phyloP scores from a whole-genome alignment of 176 grass and related monocot genomes.

The Elymus sibiricus region DNA sequence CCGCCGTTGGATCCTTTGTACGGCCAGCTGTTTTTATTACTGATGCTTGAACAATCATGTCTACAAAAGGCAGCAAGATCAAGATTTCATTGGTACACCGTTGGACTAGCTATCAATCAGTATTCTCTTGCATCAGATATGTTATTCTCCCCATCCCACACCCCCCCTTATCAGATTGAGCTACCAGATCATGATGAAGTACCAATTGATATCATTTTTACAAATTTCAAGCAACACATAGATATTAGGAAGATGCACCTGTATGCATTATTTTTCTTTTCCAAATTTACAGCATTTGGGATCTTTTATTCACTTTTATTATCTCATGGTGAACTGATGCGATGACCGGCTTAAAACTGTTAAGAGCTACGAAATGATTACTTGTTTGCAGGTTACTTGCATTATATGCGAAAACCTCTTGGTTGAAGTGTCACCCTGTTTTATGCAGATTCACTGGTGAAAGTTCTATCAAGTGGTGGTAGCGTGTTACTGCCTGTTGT shows the following conservation, averaged over 20 bases:
- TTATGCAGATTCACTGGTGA: too few species aligned
- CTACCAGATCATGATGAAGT: background rate
- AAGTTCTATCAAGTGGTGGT: constrained; percentile 63
- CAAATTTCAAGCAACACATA: too few species aligned
- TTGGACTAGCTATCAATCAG: background rate
- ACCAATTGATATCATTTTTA: background rate
- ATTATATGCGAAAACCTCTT: too few species aligned
- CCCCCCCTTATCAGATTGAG: background rate
- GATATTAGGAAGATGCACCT: background rate
- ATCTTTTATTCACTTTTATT: too few species aligned
- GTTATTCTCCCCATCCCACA: background rate
- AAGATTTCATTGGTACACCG: constrained; percentile 79
- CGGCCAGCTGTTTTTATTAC: constrained; percentile 98
- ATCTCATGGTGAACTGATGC: too few species aligned
- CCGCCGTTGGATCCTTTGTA: constrained; percentile 77
- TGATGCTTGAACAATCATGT: constrained; percentile 92
- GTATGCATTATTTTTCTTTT: background rate
- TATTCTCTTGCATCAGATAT: constrained; percentile 6
- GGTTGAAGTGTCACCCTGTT: too few species aligned
- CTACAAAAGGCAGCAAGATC: constrained; percentile 81
- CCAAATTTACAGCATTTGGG: too few species aligned
- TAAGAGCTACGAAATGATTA: too few species aligned
- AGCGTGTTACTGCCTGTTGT: constrained; percentile 86
- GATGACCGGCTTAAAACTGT: too few species aligned
- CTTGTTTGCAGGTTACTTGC: too few species aligned